Evolutionary conservation across 495 filamentous ascomycete genomes (phyloP).

Genomic region (Podospora pseudoanserina): DNA sequence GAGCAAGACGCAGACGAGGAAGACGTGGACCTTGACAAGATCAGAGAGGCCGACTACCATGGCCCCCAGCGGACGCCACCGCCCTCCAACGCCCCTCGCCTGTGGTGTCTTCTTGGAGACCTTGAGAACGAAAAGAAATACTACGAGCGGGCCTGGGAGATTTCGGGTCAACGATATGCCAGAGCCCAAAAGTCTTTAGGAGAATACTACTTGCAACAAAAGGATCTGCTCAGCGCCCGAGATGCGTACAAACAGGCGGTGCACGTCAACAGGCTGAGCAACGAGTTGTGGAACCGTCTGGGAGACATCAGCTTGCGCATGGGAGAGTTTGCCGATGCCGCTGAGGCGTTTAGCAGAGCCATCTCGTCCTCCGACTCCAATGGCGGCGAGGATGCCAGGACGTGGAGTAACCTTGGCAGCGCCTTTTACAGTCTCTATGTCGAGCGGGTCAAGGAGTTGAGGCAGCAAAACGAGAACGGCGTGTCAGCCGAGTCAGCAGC

Average conservation of each 20-base stretch:
- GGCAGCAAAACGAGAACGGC: conserved; percentile 29
- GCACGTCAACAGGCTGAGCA: conserved; percentile 73
- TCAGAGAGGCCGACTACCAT: conserved; percentile 52
- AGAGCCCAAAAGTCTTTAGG: conserved; percentile 85
- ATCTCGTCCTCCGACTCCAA: conserved; percentile 56
- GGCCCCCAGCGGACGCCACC: conserved; percentile 63
- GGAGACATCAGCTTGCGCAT: conserved; percentile 83
- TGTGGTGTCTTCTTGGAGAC: conserved; percentile 94
- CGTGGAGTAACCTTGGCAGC: conserved; percentile 92
- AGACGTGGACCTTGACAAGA: conserved; percentile 43
- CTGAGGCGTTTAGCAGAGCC: conserved; percentile 76
- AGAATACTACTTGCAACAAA: conserved; percentile 63
- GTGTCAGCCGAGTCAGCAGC: conserved; percentile 10
- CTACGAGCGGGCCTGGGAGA: conserved; percentile 86
- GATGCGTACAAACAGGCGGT: conserved; percentile 75
- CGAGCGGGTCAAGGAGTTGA: conserved; percentile 40
- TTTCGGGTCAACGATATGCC: conserved; percentile 75
- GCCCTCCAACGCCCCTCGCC: conserved; percentile 76
- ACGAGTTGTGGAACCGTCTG: conserved; percentile 79
- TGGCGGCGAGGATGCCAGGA: conserved; percentile 84
- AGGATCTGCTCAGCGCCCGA: conserved; percentile 65
- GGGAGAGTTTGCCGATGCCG: conserved; percentile 70
- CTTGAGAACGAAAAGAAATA: conserved; percentile 67
- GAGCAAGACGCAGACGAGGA: conserved; percentile 48
- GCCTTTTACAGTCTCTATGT: conserved; percentile 55